Base-by-base conservation (phyloP, 2,329 filamentous ascomycete genomes). In the Coniochaeta sp. region DNA sequence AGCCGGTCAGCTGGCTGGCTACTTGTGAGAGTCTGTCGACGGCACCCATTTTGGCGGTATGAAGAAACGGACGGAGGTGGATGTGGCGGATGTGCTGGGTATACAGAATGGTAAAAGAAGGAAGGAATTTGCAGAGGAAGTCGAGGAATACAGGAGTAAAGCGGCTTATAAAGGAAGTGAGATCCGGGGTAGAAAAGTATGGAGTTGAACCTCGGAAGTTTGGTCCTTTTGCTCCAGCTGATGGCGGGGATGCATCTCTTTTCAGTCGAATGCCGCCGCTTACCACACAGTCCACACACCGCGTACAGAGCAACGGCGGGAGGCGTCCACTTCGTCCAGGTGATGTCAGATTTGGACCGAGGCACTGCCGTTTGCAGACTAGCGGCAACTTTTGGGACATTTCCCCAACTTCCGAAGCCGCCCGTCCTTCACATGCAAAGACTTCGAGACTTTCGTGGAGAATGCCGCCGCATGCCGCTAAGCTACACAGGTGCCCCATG, bases 11-110 rank as follows among this genome's bases (percentile, higher is more conserved):
- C 78, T 88, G 85, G 78, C 79, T 79, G 63, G 83, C 84, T 68
- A 88, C 80, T 69, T 86, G 83, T 58, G 79, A 76, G 62, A 86
- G 75, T 75, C 83, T 76, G 65, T 85, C 82, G 69, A 82, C 72
- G 67, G 82, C 83, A 57, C 54, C 54, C 54, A 57, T 57, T 24
- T 38, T 57, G 17, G 22, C 54, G 28, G 31, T 57, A 6, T 57
- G 54, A 57, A 31, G 31, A n/a, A 22, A 57, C 22, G 47, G 47
- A 22, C 8, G 43, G 26, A 14, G n/a, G 22, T n/a, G 17, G 22
- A 28, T 52, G 24, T 52, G 19, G 11, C 34, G 28, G 28, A 31
- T 6, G 28, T 5, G 28, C 9, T 26, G 19, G 19, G 43, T 43
- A n/a, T 43, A 11, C n/a, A n/a, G n/a, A n/a, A n/a, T n/a, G n/a